Evolutionary conservation across 1,139 yeast genomes (phyloP).

Genomic region (Petasospora fabianii): DNA sequence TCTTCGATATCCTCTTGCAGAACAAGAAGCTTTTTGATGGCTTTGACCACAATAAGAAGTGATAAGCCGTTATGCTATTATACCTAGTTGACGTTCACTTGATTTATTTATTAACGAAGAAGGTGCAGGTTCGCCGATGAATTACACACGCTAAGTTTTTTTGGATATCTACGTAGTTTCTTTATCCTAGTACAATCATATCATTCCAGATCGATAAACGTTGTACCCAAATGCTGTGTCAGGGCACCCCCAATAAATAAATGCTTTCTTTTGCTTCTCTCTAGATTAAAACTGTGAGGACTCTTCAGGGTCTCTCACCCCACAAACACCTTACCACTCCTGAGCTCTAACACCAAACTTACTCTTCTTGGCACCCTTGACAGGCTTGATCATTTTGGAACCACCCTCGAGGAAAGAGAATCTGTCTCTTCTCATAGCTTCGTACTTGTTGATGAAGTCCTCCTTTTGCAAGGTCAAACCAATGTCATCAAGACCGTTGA

Average conservation of each 20-base stretch:
- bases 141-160: too few species aligned
- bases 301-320: conserved; percentile 6
- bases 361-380: conserved; percentile 66
- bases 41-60: conserved; percentile 16
- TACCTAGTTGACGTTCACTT: not conserved
- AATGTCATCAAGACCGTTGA: conserved; percentile 94
- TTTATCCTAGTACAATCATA: conserved; percentile 12
- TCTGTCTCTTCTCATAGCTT: conserved; percentile 65
- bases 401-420: conserved; percentile 94
- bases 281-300: not conserved
- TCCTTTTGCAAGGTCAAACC: conserved; percentile 93
- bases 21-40: conserved; percentile 37
- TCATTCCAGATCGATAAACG: conserved; percentile 12
- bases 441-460: conserved; percentile 67
- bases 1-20: conserved; percentile 36
- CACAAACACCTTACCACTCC: conserved; percentile 54
- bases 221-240: conserved; percentile 8
- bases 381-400: conserved; percentile 61
- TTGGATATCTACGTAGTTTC: too few species aligned
- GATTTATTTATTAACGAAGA: not conserved
- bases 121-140: not conserved
- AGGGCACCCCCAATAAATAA: conserved; percentile 6
- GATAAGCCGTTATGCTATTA: not conserved
- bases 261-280: not conserved
- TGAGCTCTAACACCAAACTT: conserved; percentile 67